A percentile compares a stretch with the other conserved stretches of the same genome.
Evolutionary conservation across 2,329 filamentous ascomycete genomes (phyloP).

Genomic region (Sordariomycetes sp.): DNA sequence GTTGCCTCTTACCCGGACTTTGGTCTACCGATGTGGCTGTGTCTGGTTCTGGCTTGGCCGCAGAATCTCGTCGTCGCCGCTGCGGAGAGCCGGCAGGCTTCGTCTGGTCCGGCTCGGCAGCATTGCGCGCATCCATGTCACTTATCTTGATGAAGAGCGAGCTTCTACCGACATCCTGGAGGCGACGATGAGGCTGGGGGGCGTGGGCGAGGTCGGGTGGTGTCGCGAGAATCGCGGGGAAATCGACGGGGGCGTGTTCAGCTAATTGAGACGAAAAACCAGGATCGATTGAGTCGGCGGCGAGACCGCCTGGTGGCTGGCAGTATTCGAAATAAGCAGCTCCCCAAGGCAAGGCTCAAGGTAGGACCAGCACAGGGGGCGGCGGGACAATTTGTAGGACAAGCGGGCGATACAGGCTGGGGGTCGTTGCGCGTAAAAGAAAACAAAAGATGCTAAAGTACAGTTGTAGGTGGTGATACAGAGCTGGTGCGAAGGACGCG

Average conservation of each 20-base stretch:
- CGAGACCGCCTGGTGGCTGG: no score
- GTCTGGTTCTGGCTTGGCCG: background rate
- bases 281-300: no score
- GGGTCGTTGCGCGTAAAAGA: background rate
- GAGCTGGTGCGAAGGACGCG: background rate
- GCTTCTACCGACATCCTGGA: conserved; percentile 52
- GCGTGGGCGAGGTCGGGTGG: background rate
- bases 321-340: background rate
- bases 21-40: background rate
- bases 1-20: background rate
- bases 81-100: conserved; percentile 40
- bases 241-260: no score
- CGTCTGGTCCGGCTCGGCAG: conserved; percentile 51
- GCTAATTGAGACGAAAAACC: background rate
- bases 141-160: conserved; percentile 43
- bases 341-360: background rate
- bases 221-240: no score
- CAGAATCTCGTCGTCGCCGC: no score
- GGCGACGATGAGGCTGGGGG: conserved; percentile 4
- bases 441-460: background rate
- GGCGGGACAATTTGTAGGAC: background rate
- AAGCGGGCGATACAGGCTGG: background rate
- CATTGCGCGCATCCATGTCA: conserved; percentile 63
- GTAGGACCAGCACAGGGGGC: background rate
- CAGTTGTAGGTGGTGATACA: background rate